These are phyloP conservation scores for Pyrrhoderma lamaoense DNA, from an alignment of 1,284 basidiomycete species.

Conservation along the genomic window DNA sequence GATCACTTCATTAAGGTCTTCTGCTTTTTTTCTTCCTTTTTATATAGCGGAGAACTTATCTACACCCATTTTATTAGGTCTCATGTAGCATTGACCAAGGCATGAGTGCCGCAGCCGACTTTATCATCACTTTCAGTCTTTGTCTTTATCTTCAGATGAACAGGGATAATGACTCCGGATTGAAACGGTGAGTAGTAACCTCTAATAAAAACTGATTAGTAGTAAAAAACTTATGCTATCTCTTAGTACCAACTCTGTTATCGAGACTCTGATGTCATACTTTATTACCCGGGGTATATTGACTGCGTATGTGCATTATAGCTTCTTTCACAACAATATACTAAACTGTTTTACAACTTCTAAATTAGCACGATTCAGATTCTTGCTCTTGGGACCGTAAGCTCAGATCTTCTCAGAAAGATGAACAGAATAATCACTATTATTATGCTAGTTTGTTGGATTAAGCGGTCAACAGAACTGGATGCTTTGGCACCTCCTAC, in stretches of 20 bases:
- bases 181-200: not conserved
- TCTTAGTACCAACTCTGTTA: not conserved
- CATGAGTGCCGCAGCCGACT: not conserved
- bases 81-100: not conserved
- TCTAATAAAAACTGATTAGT: not conserved
- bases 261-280: not conserved
- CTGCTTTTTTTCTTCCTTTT: no score
- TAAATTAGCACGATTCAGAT: not conserved
- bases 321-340: not conserved
- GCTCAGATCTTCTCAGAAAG: not conserved
- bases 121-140: conserved; percentile 1
- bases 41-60: no score
- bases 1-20: not conserved
- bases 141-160: not conserved
- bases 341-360: not conserved
- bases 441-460: not conserved
- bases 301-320: not conserved
- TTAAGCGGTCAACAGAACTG: not conserved
- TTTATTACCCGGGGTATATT: not conserved
- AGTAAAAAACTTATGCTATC: not conserved
- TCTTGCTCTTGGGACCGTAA: not conserved
- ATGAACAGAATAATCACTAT: not conserved
- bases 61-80: not conserved
- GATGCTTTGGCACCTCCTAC: conserved; percentile 6
- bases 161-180: conserved; percentile 1